phyloP scores from a whole-genome alignment of 2,329 filamentous ascomycete genomes.

The Magnaporthiopsis poae region DNA sequence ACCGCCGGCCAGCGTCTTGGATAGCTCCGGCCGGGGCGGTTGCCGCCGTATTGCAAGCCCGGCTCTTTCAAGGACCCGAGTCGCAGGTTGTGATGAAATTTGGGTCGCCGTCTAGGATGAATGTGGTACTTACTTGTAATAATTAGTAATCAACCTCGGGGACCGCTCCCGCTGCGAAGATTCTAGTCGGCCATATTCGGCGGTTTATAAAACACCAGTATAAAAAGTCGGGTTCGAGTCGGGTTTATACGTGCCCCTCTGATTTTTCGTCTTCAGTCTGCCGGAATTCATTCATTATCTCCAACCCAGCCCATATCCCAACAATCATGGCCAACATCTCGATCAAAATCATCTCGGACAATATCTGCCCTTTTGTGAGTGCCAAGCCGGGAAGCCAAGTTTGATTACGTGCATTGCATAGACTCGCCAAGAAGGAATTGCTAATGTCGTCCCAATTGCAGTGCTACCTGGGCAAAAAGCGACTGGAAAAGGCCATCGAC shows the following conservation, averaged over 20 bases:
- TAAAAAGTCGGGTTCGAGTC: background rate
- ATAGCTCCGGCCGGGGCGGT: background rate
- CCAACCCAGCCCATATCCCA: background rate
- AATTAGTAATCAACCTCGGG: no score
- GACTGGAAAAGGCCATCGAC: conserved; percentile 61
- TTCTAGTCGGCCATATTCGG: no score
- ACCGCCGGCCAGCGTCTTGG: background rate
- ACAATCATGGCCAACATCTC: conserved; percentile 60
- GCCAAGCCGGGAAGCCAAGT: background rate
- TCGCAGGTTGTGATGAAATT: no score
- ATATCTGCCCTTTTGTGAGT: conserved; percentile 57
- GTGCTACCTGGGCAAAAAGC: conserved; percentile 73
- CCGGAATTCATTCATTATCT: background rate
- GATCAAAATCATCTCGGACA: conserved; percentile 72
- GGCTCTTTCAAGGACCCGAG: no score
- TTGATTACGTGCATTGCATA: background rate
- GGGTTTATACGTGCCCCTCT: background rate
- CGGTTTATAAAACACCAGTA: background rate
- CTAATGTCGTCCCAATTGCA: conserved; percentile 22
- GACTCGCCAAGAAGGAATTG: background rate
- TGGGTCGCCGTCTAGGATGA: no score
- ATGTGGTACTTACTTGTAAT: no score
- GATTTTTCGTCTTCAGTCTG: no score
- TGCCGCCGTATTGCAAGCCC: background rate
- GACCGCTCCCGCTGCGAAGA: no score